Base-by-base conservation (phyloP, 768 basidiomycete genomes). In the Mycena galericulata region DNA sequence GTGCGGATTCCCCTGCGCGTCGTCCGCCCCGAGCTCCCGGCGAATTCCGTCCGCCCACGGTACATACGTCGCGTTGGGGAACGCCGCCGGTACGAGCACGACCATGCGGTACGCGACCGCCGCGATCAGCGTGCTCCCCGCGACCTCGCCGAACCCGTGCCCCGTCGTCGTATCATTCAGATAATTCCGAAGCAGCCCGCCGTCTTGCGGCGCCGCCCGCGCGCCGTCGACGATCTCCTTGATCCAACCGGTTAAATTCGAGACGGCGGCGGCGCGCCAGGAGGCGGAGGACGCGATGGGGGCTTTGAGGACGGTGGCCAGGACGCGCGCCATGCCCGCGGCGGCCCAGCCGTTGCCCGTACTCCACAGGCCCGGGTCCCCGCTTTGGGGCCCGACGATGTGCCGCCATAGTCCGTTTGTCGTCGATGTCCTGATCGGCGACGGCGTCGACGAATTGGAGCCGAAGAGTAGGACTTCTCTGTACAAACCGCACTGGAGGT, bases 181-280 rank as follows among this genome's bases (percentile, higher is more conserved):
- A 66, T 85, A 85, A 69, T 86, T 86, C 49, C 83, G 76, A 18
- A 85, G 68, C 8, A 86, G 75, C 2, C 79, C 80, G 27, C 72
- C 70, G 32, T 84, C 82, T 20, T 59, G 51, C 0, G 78, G 70
- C 2, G 79, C 72, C 1, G 55, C 63, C 58, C 80, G 80, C 24
- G 79, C 85, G 6, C 80, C 85, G 57, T 86, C 83, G 20, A 86
- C 55, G 59, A 86, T 86, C 54, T 85, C 84, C 72, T 79, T 80
- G 69, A 86, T 83, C 73, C 79, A 83, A 9, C 58, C 55, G 0
- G 78, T 80, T 20, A 84, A 72, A 15, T 77, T 54, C 8, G 62
- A 15, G 14, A 80, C 77, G 3, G 84, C 80, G 1, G 71, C 50
- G 2, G 46, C 14, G 41, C 67, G 72, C 73, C 79, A 79, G 6